Evolutionary conservation across 176 grass and related monocot species (phyloP).

Genomic region (Stipa capillata): DNA sequence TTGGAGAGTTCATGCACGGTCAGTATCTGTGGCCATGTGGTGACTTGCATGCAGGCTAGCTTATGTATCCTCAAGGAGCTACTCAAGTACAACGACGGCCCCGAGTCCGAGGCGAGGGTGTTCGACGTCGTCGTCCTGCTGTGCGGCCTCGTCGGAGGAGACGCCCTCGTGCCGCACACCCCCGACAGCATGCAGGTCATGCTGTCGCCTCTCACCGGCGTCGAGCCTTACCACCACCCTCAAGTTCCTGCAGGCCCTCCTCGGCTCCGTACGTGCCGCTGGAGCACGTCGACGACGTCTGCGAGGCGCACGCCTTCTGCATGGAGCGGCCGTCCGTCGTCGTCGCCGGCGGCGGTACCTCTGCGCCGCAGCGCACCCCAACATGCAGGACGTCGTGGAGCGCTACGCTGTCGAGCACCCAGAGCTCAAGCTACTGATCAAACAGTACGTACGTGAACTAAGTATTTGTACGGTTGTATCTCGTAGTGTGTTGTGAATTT

Average conservation of each 20-base stretch:
- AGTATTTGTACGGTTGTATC: not conserved
- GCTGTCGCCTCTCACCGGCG: conserved; percentile 24
- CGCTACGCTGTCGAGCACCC: conserved; percentile 10
- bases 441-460: conserved; percentile 13
- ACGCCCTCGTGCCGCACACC: not conserved
- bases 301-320: conserved; percentile 44
- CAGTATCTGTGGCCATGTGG: no score
- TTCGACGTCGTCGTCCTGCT: conserved; percentile 42
- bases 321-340: conserved; percentile 16
- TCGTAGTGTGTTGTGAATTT: not conserved
- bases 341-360: conserved; percentile 25
- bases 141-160: conserved; percentile 43
- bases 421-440: not conserved
- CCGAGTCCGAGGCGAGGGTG: not conserved
- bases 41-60: no score
- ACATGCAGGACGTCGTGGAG: not conserved
- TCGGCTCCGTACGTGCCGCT: conserved; percentile 32
- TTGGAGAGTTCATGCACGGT: no score
- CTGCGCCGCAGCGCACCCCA: not conserved
- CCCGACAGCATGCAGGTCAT: not conserved
- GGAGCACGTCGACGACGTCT: conserved; percentile 41
- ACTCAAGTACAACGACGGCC: conserved; percentile 11
- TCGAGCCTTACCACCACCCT: not conserved
- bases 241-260: conserved; percentile 30
- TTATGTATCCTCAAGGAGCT: conserved; percentile 34